phyloP scores from a whole-genome alignment of 2,329 filamentous ascomycete species.

The Thelonectria blattea region DNA sequence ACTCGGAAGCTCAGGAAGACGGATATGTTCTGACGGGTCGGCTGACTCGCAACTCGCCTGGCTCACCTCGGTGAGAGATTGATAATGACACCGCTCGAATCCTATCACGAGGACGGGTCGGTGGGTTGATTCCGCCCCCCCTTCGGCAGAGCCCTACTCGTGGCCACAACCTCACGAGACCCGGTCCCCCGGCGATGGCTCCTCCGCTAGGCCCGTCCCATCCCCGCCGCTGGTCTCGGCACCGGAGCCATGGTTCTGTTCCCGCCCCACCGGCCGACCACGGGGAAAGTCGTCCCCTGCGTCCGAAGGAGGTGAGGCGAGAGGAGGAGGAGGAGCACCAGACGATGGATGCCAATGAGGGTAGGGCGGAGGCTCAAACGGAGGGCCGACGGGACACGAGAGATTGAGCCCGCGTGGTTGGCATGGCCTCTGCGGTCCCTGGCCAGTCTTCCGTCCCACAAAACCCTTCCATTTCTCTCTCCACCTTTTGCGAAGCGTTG shows the following conservation, averaged over 20 bases:
- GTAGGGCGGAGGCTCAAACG: no score
- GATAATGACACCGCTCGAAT: neutral
- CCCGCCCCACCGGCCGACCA: conserved; percentile 31
- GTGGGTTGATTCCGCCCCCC: conserved; percentile 3
- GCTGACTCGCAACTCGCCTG: neutral
- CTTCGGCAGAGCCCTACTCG: neutral
- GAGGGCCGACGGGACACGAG: neutral
- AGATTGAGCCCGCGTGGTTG: conserved; percentile 1
- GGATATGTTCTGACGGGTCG: neutral
- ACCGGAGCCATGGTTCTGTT: conserved; percentile 39
- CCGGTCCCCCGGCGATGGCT: conserved; percentile 15
- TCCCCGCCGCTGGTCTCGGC: conserved; percentile 32
- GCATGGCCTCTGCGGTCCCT: conserved; percentile 1
- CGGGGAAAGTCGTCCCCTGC: conserved; percentile 30
- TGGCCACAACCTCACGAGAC: conserved; percentile 3
- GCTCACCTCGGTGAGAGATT: conserved; percentile 1
- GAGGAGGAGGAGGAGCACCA: neutral
- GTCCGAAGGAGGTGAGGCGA: neutral
- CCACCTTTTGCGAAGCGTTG: neutral
- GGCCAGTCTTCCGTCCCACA: conserved; percentile 14
- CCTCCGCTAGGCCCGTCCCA: conserved; percentile 27
- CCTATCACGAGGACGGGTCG: conserved; percentile 2
- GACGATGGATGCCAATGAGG: neutral
- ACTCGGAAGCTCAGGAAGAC: neutral
- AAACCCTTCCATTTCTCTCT: conserved; percentile 7